phyloP scores from a whole-genome alignment of 2,329 filamentous ascomycete species.

The Epichloe typhina region DNA sequence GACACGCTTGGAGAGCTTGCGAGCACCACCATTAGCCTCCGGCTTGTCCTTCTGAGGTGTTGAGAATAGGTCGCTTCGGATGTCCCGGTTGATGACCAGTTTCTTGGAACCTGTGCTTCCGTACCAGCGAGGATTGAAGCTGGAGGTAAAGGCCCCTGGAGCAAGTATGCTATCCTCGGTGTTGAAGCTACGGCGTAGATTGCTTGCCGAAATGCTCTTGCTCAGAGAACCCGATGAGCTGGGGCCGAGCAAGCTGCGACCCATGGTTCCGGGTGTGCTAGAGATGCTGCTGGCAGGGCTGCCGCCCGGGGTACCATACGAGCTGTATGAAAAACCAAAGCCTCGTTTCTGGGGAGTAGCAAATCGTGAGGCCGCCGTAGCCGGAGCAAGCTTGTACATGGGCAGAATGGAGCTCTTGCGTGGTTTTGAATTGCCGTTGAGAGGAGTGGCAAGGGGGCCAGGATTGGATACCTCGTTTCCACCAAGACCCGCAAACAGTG shows the following conservation, averaged over 20 bases:
- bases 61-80: constrained; percentile 60
- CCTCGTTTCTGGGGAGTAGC: constrained; percentile 75
- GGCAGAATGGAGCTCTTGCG: constrained; percentile 71
- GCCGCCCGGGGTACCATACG: constrained; percentile 67
- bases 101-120: constrained; percentile 69
- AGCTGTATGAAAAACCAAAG: constrained; percentile 88
- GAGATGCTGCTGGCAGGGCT: constrained; percentile 49
- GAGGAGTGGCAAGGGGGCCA: constrained; percentile 81
- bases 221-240: constrained; percentile 59
- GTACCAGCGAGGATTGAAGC: constrained; percentile 48
- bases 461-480: constrained; percentile 54
- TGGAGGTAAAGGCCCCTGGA: constrained; percentile 71
- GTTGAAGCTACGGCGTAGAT: constrained; percentile 67
- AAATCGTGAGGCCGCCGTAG: constrained; percentile 58
- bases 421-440: constrained; percentile 60
- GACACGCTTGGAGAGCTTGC: constrained; percentile 68
- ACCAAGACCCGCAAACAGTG: constrained; percentile 66
- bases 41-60: constrained; percentile 43
- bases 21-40: constrained; percentile 24
- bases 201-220: constrained; percentile 84
- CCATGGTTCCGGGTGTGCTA: constrained; percentile 55
- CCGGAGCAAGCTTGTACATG: constrained; percentile 76
- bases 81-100: constrained; percentile 78
- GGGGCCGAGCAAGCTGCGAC: constrained; percentile 51
- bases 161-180: constrained; percentile 76